A percentile compares a stretch with the other conserved stretches of the same genome.
phyloP scores from a whole-genome alignment of 768 basidiomycete species.

The Phaeotremella fagi region DNA sequence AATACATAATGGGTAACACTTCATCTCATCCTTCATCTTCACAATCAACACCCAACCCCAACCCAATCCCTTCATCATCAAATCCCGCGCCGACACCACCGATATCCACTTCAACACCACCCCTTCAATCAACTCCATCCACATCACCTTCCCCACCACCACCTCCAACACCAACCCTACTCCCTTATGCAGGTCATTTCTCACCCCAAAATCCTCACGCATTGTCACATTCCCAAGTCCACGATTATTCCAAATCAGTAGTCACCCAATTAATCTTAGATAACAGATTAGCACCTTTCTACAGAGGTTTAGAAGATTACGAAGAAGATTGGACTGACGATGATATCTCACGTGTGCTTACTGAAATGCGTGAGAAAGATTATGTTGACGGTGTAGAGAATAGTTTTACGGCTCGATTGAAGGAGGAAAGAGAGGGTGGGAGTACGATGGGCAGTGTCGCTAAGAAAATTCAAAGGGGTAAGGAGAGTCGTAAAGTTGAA shows the following conservation, averaged over 20 bases:
- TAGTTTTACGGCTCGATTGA: constrained; percentile 31
- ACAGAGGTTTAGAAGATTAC: constrained; percentile 91
- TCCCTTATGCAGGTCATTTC: constrained; percentile 44
- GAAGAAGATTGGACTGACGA: constrained; percentile 83
- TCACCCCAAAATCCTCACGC: constrained; percentile 45
- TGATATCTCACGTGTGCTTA: constrained; percentile 53
- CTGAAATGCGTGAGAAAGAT: constrained; percentile 40
- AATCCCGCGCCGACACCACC: constrained; percentile 3
- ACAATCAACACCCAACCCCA: neutral
- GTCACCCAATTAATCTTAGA: constrained; percentile 84
- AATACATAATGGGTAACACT: constrained; percentile 22
- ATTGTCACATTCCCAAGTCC: constrained; percentile 41
- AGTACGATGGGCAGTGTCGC: constrained; percentile 15
- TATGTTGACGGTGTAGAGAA: constrained; percentile 37
- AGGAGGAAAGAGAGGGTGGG: constrained; percentile 20
- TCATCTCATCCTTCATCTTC: constrained; percentile 1
- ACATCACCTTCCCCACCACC: constrained; percentile 39
- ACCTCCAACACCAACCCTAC: constrained; percentile 37
- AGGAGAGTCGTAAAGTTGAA: constrained; percentile 21
- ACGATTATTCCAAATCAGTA: constrained; percentile 83
- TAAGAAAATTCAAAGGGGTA: constrained; percentile 26
- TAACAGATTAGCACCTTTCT: constrained; percentile 88
- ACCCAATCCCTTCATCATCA: constrained; percentile 1
- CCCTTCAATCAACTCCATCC: constrained; percentile 36
- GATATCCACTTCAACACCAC: constrained; percentile 1